Conservation (phyloP, 352 stramenopile genomes). For the Phytophthora europaea region DNA sequence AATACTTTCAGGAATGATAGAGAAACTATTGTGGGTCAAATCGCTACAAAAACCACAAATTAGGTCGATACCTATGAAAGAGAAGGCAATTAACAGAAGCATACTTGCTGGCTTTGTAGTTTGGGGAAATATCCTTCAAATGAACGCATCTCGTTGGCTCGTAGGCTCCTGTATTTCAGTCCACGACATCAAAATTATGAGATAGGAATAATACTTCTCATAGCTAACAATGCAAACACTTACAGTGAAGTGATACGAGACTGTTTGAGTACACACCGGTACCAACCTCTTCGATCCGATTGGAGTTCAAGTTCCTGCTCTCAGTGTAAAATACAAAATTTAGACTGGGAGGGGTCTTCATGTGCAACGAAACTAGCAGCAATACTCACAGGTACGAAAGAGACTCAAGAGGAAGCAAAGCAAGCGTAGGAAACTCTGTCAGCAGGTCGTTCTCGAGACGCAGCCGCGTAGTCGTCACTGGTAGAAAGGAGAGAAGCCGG, state of each 20-base stretch:
- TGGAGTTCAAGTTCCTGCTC: constrained; percentile 22
- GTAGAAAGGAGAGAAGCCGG: constrained; percentile 1
- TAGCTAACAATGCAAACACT: neutral
- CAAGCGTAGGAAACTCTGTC: constrained; percentile 4
- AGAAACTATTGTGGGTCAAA: constrained; percentile 13
- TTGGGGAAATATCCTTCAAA: constrained; percentile 24
- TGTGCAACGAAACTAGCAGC: neutral
- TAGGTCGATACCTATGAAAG: neutral
- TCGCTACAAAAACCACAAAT: neutral
- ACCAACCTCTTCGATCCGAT: constrained; percentile 7
- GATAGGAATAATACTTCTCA: neutral
- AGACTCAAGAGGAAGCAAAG: constrained; percentile 1
- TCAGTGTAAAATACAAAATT: constrained; percentile 2
- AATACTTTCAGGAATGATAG: constrained; percentile 12
- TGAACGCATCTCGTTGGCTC: constrained; percentile 12
- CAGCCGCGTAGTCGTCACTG: neutral
- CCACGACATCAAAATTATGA: neutral
- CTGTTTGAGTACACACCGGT: constrained; percentile 5
- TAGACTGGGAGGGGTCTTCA: neutral
- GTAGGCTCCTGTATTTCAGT: constrained; percentile 10
- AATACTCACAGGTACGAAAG: constrained; percentile 11
- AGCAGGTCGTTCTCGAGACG: constrained; percentile 12
- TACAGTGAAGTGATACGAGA: constrained; percentile 15
- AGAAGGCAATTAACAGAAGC: neutral
- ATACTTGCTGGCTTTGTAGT: constrained; percentile 12